Base-by-base conservation (phyloP, 805 yeast species). In the Myxozyma vanderwaltii region DNA sequence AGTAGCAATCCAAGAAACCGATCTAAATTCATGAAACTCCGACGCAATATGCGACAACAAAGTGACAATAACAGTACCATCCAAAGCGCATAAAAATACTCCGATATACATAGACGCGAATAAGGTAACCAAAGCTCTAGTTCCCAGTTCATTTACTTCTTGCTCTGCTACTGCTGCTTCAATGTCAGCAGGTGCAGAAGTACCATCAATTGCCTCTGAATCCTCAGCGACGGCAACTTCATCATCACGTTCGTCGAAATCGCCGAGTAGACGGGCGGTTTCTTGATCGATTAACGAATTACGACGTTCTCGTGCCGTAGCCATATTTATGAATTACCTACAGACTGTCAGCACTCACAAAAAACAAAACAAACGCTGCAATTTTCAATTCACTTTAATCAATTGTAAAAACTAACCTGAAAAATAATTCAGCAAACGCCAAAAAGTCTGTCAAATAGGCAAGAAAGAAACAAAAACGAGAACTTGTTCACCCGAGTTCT, bases 1-100 rank as follows among this genome's bases (percentile, higher is more conserved):
- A 0, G 91, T 83, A 1, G 91, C 91, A 2, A 88, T 86, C 92
- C 92, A 87, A 1, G 85, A 74, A 2, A 83, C 75, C 8, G 79
- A 68, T 26, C 79, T 76, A 39, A 84, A 76, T 51, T 81, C 82
- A 48, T 82, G 72, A 69, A 85, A 77, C 26, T 83, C 83, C 7
- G 84, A 78, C 19, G 88, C 86, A 47, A 85, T 85, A 29, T 79
- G 79, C 4, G 51, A 79, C 73, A 67, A 79, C 73, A 2, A 80
- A 4, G 83, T 80, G 13, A 83, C 77, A 4, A 81, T 83, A 35
- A 82, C 79, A 0, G 86, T 81, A 12, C 81, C 75, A 63, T 82
- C 85, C 4, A 82, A 68, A 0, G 82, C 80, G 5, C 82, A 76
- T 2, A 82, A 68, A 63, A 82, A 81, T 6, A 80, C 75, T 10